Base-by-base conservation (phyloP, 2,329 filamentous ascomycete species). In the Neoarthrinium moseri region DNA sequence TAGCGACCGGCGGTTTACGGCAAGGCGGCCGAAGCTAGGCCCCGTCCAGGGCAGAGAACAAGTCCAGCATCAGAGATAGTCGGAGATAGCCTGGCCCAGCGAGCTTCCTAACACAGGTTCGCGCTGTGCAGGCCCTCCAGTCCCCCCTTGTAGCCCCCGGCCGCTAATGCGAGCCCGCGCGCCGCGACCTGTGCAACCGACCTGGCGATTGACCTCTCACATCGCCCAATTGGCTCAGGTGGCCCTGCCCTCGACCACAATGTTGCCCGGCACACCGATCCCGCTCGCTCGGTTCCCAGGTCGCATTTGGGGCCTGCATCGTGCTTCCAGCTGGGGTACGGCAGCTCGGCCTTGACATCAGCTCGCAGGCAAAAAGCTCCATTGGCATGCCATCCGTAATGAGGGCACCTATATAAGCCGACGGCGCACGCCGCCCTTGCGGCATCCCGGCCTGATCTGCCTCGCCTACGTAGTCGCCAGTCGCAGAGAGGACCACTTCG, bases 131-230 rank as follows among this genome's bases (percentile, higher is more conserved):
- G 17, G 26, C 26, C n/a, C 26, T n/a, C 26, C 8, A 29, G 8
- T n/a, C 26, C 8, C 26, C 15, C 34, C n/a, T 17, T 7, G 15
- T 17, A 21, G 34, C 15, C n/a, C n/a, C 13, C 17, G n/a, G 18
- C 22, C 37, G 24, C 37, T 40, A 40, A 40, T 40, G 37, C 37
- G 30, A 6, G n/a, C 13, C 20, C 33, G 23, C 21, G 30, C 24
- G n/a, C 15, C 37, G 37, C 37, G 24, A 26, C 15, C 37, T 24
- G 37, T 26, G 12, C 3, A 12, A 17, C 11, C 21, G 5, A 24
- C 45, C 43, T 46, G 43, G 42, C 38, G 17, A 48, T 49, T 56
- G 56, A 54, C 57, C 56, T 58, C 50, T 60, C 52, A 59, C 39
- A 48, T 32, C 27, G 45, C 50, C 48, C 49, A 51, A 43, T 43